A percentile compares a stretch with the other conserved stretches of the same genome.
These are phyloP conservation scores for Saccharum officinarum DNA, from an alignment of 176 grass and related monocot genomes.

Conservation along the genomic window DNA sequence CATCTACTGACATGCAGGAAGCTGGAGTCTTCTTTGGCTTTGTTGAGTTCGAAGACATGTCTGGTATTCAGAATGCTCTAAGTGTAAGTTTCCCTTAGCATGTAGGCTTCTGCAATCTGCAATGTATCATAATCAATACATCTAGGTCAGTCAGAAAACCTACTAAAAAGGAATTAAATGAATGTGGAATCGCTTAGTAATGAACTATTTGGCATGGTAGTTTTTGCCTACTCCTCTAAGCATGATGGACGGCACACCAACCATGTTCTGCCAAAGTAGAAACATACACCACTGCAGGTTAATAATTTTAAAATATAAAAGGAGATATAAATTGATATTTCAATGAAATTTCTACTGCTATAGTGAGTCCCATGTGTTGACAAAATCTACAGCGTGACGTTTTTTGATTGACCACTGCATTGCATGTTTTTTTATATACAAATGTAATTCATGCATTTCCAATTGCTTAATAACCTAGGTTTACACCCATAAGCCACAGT, in stretches of 20 bases:
- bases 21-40: slow-evolving; percentile 79
- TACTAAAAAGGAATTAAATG: not conserved
- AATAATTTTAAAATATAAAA: slow-evolving; percentile 6
- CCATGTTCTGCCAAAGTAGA: not conserved
- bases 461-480: not conserved
- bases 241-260: not conserved
- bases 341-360: not conserved
- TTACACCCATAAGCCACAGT: not conserved
- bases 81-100: slow-evolving; percentile 39
- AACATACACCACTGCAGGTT: not conserved
- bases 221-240: slow-evolving; percentile 1
- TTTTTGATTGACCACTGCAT: not conserved
- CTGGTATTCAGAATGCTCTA: slow-evolving; percentile 69
- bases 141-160: not conserved
- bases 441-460: not conserved
- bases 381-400: not conserved
- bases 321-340: not conserved
- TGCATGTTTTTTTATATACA: not conserved
- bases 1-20: slow-evolving; percentile 42
- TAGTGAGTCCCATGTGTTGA: not conserved
- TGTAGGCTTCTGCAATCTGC: slow-evolving; percentile 7
- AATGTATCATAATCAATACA: not conserved
- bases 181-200: not conserved
- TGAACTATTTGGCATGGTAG: not conserved
- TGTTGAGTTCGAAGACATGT: slow-evolving; percentile 62